Evolutionary conservation across 129 eudicot genomes (phyloP).

Genomic region (Mikania micrantha): DNA sequence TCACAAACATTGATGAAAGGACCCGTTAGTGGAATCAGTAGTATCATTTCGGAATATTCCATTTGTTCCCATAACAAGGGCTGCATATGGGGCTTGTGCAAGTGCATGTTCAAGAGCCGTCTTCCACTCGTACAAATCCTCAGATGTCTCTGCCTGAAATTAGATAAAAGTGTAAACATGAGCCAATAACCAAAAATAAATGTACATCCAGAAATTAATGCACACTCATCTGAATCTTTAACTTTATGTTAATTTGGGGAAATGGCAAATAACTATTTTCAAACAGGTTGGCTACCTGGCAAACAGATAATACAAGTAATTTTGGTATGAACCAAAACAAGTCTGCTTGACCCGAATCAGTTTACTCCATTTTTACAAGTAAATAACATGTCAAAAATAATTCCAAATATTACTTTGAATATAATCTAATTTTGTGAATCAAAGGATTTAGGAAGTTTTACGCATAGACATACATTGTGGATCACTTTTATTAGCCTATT

Average conservation of each 20-base stretch:
- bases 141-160: slow-evolving; percentile 84
- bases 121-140: slow-evolving; percentile 79
- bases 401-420: background rate
- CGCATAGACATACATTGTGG: background rate
- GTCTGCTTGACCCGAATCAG: background rate
- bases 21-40: slow-evolving; percentile 56
- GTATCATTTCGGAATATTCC: slow-evolving; percentile 87
- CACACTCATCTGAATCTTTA: background rate
- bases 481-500: background rate
- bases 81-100: slow-evolving; percentile 78
- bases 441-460: background rate
- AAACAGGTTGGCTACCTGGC: background rate
- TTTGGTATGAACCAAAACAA: background rate
- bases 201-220: background rate
- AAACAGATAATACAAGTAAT: background rate
- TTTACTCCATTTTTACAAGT: too few species aligned
- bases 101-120: slow-evolving; percentile 72
- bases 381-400: too few species aligned
- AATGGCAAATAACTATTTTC: background rate
- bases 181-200: background rate
- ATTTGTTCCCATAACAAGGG: slow-evolving; percentile 90
- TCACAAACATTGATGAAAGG: slow-evolving; percentile 76
- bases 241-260: background rate
- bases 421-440: background rate
- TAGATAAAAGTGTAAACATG: background rate